These are phyloP conservation scores for Xylariaceae sp. DNA, from an alignment of 2,329 filamentous ascomycete species.

Conservation along the genomic window DNA sequence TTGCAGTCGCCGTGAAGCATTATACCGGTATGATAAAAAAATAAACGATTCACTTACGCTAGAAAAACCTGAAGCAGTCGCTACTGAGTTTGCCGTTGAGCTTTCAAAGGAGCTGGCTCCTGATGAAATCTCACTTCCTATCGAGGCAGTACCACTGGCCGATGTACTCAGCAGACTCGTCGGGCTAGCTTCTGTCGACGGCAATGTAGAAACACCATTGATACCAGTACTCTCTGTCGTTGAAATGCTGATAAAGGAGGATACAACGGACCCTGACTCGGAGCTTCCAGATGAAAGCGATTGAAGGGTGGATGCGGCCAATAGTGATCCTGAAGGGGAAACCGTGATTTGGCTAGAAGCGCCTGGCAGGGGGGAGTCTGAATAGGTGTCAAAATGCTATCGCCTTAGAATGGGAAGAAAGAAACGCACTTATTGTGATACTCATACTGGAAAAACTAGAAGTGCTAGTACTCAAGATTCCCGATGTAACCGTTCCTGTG, in stretches of 20 bases:
- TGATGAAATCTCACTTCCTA: not conserved
- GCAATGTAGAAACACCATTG: slow-evolving; percentile 2
- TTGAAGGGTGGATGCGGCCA: not conserved
- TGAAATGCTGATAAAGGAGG: slow-evolving; percentile 9
- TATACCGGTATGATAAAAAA: too few relatives aligned
- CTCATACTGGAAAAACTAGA: not conserved
- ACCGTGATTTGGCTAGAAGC: not conserved
- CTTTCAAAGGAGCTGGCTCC: slow-evolving; percentile 3
- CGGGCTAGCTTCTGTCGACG: slow-evolving; percentile 6
- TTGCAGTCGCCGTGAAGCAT: too few relatives aligned
- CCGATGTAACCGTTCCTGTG: slow-evolving; percentile 12
- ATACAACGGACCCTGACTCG: not conserved
- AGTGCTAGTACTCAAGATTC: not conserved
- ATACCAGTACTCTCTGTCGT: slow-evolving; percentile 15
- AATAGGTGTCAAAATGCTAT: slow-evolving; percentile 6
- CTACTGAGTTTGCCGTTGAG: not conserved
- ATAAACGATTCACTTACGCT: slow-evolving; percentile 18
- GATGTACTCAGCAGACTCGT: slow-evolving; percentile 6
- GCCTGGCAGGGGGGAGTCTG: slow-evolving; percentile 8
- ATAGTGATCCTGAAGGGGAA: not conserved
- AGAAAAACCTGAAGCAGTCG: slow-evolving; percentile 1
- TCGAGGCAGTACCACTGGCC: slow-evolving; percentile 6
- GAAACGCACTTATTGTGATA: slow-evolving; percentile 8
- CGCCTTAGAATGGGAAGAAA: not conserved
- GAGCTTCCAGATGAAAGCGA: not conserved